Conservation (phyloP, 2,329 filamentous ascomycete species). For the Whalleya microplaca region DNA sequence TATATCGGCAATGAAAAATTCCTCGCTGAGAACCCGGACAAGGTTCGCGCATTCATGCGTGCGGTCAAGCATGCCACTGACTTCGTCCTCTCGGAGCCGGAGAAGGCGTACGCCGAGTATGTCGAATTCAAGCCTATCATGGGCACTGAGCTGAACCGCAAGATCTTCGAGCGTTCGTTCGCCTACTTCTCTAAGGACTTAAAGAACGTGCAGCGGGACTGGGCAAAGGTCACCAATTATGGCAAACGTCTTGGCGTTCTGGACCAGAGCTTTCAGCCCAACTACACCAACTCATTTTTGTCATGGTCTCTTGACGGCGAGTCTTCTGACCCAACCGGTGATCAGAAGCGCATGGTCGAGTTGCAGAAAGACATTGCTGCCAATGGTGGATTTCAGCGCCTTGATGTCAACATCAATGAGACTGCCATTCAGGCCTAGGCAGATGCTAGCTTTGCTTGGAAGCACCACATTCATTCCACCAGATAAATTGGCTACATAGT, state of each 20-base stretch:
- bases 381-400: conserved; percentile 63
- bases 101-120: conserved; percentile 68
- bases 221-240: conserved; percentile 77
- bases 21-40: conserved; percentile 66
- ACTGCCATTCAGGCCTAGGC: conserved; percentile 16
- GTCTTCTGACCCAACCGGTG: conserved; percentile 67
- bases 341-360: conserved; percentile 74
- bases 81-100: conserved; percentile 67
- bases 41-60: conserved; percentile 68
- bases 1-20: conserved; percentile 80
- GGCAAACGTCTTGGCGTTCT: conserved; percentile 74
- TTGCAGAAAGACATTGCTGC: conserved; percentile 69
- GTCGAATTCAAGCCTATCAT: conserved; percentile 74
- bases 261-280: conserved; percentile 64
- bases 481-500: neutral
- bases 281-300: conserved; percentile 76
- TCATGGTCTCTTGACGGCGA: conserved; percentile 68
- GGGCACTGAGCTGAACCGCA: conserved; percentile 69
- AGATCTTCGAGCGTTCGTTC: conserved; percentile 80
- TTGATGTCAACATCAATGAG: conserved; percentile 5
- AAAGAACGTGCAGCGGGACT: conserved; percentile 76
- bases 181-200: conserved; percentile 76
- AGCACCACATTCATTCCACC: neutral
- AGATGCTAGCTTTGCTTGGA: neutral
- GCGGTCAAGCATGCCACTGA: conserved; percentile 78